A percentile compares a stretch with the other conserved stretches of the same genome.
These are phyloP conservation scores for Rhytidhysteron rufulum DNA, from an alignment of 2,329 filamentous ascomycete species.

Conservation along the genomic window DNA sequence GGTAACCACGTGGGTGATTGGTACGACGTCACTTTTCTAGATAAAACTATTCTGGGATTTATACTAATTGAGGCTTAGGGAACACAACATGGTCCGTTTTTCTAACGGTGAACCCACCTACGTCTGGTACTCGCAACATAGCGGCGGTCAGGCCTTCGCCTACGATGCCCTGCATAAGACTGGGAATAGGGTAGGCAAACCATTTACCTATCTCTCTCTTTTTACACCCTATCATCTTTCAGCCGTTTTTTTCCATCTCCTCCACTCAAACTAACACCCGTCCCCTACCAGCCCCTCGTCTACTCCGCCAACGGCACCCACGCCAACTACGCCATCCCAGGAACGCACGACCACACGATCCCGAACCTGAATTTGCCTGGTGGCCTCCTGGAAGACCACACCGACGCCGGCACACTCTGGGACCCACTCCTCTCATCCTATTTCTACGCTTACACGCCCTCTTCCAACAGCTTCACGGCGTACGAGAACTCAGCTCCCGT, in stretches of 20 bases:
- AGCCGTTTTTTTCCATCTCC: background rate
- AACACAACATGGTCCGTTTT: constrained; percentile 67
- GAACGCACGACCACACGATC: constrained; percentile 61
- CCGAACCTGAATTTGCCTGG: constrained; percentile 58
- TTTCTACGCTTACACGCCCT: constrained; percentile 51
- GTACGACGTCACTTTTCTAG: constrained; percentile 18
- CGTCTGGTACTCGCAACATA: constrained; percentile 63
- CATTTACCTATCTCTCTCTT: background rate
- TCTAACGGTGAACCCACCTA: constrained; percentile 50
- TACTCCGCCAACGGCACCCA: constrained; percentile 61
- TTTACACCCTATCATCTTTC: background rate
- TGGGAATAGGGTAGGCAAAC: constrained; percentile 39
- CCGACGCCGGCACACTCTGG: constrained; percentile 55
- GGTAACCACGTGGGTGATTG: constrained; percentile 63
- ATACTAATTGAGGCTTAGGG: constrained; percentile 37
- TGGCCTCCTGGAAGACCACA: constrained; percentile 49
- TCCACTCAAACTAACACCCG: background rate
- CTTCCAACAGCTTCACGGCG: constrained; percentile 42
- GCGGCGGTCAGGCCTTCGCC: constrained; percentile 59
- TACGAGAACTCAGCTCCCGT: constrained; percentile 47
- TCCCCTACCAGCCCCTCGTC: constrained; percentile 42
- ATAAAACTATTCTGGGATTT: background rate
- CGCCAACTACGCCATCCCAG: constrained; percentile 60
- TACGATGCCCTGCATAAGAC: constrained; percentile 55
- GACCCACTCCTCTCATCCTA: constrained; percentile 57